Percentiles rank a stretch among this genome's conserved stretches.
These are phyloP conservation scores for Perkinsus marinus DNA, from an alignment of 169 alveolate species.

Conservation along the genomic window DNA sequence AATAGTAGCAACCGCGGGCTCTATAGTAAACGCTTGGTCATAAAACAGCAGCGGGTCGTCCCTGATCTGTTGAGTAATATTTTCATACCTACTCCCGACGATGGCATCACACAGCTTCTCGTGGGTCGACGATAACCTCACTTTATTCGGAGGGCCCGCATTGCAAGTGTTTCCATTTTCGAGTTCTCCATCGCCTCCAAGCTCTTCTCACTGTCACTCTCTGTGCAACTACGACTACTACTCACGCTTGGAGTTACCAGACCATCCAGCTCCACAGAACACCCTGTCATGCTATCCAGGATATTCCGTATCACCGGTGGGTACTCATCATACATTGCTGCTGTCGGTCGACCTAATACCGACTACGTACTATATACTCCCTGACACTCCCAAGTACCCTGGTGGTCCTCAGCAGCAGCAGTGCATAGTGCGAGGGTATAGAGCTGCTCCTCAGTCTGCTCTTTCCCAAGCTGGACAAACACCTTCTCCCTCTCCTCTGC, in stretches of 20 bases:
- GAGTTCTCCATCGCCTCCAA: conserved; percentile 36
- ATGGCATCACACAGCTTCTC: neutral
- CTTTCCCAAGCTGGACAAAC: conserved; percentile 47
- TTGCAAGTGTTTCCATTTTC: neutral
- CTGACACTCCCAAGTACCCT: conserved; percentile 57
- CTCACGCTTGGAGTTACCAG: neutral
- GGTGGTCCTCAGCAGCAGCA: conserved; percentile 49
- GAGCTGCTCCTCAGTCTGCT: conserved; percentile 76
- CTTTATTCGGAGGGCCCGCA: neutral
- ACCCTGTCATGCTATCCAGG: neutral
- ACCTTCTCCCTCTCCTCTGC: conserved; percentile 14
- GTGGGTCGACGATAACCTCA: neutral
- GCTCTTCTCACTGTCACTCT: conserved; percentile 51
- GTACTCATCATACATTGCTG: conserved; percentile 40
- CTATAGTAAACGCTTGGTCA: conserved; percentile 71
- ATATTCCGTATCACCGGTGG: neutral
- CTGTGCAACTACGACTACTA: neutral
- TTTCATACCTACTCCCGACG: neutral
- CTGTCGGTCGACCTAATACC: conserved; percentile 25
- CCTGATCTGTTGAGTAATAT: conserved; percentile 22
- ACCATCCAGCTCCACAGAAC: conserved; percentile 29
- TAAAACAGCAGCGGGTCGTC: conserved; percentile 66
- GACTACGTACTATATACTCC: conserved; percentile 34
- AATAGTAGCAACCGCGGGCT: conserved; percentile 68
- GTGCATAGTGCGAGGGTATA: conserved; percentile 56